Evolutionary conservation across 345 rosid species (phyloP), one percentile per base, ranked within the genome.

Genomic region (Pelargonium nanum): DNA sequence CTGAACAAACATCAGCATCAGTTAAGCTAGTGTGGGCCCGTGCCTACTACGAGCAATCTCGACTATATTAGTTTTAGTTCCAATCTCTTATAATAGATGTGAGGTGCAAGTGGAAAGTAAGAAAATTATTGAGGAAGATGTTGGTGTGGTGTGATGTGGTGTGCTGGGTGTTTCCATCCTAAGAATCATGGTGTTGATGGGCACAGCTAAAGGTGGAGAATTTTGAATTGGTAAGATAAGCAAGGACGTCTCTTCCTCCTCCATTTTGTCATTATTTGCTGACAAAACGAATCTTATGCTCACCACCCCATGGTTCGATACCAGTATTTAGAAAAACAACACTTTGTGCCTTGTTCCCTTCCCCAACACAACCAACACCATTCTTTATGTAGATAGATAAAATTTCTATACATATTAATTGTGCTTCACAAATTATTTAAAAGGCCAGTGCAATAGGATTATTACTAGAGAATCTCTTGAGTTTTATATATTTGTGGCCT

Each of bases 341-440:
- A 34, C 12, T 34, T 28, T 44, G 19, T 64, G 60, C 66, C 55
- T 24, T 63, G 60, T 58, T 44, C 63, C 70, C 70, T 52, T 66
- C 60, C 44, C 69, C 65, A 68, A 66, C 66, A 57, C 24, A 68
- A 66, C 76, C 70, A 68, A 56, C 58, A 13, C 60, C 71, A 56
- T 67, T 67, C 61, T 63, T 65, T 59, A 58, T 19, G 50, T 23
- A 24, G 26, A 45, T 32, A 56, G 10, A 9, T 32, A 17, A n/a
- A 32, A 23, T 19, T 28, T 24, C 50, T 6, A 24, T 24, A 32
- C 32, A 20, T 13, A 55, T 44, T 59, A 53, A 57, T 61, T 45
- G 51, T 19, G 19, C 6, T n/a, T 2, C 4, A 9, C 4, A 53
- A 24, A 22, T 19, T 30, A n/a, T 5, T 4, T 20, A 21, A 6